Evolutionary conservation across 2,329 filamentous ascomycete genomes (phyloP), one percentile per base, ranked within the genome.

Genomic region (Aschersonia sp.): DNA sequence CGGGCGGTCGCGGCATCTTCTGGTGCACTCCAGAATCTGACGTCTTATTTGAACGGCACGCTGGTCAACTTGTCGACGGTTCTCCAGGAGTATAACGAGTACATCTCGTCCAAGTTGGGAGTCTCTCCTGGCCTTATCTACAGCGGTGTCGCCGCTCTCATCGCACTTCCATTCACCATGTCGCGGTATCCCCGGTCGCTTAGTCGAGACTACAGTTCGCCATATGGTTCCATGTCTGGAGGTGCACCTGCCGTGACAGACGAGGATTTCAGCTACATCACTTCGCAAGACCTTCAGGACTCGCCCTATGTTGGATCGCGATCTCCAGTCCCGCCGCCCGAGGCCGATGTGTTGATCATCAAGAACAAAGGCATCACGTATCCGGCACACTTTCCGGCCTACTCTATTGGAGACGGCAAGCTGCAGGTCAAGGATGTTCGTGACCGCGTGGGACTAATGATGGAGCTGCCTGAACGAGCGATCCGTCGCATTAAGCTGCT

Each of bases 251-350:
- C 80, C 53, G 80, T 89, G 51, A 84, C 78, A 56, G 83, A 88
- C 55, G 77, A 82, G 35, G 85, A 89, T 66, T 91, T 81, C 63
- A 83, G 79, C 60, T 89, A 91, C 68, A 89, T 89, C 59, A 88
- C 84, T n/a, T 80, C 81, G 31, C 78, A 85, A 57, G 84, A 89
- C 57, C 63, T 89, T 40, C 72, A 77, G 51, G 64, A 68, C 38
- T 62, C 63, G 30, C 63, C 59, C 51, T 55, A 60, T 53, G 9
- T 41, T 10, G 43, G 40, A 43, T 38, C 43, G 30, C 31, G 40
- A 42, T 38, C 45, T 6, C 44, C n/a, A 9, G 40, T 29, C 12
- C n/a, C 42, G 30, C 30, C 42, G 41, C 65, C 59, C 53, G 81
- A 85, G 52, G 84, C 85, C 51, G 85, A 89, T 57, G 70, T 87